Conservation (phyloP, 495 filamentous ascomycete genomes). For the Acidomyces sp. region DNA sequence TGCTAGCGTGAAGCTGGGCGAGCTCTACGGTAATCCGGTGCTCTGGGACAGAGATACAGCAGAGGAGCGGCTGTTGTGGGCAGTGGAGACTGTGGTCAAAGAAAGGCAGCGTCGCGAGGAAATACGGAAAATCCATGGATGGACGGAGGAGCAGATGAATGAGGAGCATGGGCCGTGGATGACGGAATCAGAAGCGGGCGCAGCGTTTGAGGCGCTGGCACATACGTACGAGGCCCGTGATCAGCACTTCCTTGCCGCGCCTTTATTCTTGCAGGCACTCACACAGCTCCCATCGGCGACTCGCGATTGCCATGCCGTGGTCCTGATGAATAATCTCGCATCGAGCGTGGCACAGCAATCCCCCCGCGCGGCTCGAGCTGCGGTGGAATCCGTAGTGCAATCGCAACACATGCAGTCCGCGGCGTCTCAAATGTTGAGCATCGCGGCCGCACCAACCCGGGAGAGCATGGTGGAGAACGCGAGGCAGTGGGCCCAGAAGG, state of each 20-base stretch:
- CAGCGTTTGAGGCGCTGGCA: constrained; percentile 60
- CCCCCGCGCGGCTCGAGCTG: constrained; percentile 30
- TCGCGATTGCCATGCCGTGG: constrained; percentile 56
- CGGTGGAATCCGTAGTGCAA: constrained; percentile 11
- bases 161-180: constrained; percentile 57
- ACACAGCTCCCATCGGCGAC: constrained; percentile 40
- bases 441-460: constrained; percentile 20
- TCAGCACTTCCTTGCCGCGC: constrained; percentile 64
- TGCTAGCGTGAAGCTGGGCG: constrained; percentile 66
- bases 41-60: constrained; percentile 49
- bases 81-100: constrained; percentile 64
- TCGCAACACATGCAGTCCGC: no score
- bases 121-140: constrained; percentile 32
- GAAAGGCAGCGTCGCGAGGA: constrained; percentile 55
- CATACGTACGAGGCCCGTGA: constrained; percentile 54
- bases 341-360: constrained; percentile 51
- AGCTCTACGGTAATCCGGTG: constrained; percentile 55
- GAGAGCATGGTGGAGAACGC: constrained; percentile 47
- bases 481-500: constrained; percentile 59
- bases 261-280: constrained; percentile 78
- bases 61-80: constrained; percentile 62
- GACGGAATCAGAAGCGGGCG: constrained; percentile 56
- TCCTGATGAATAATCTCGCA: constrained; percentile 69
- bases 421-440: no score
- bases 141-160: constrained; percentile 32